Conservation (phyloP, 441 rosid genomes). For the Syzygium syzygioides region DNA sequence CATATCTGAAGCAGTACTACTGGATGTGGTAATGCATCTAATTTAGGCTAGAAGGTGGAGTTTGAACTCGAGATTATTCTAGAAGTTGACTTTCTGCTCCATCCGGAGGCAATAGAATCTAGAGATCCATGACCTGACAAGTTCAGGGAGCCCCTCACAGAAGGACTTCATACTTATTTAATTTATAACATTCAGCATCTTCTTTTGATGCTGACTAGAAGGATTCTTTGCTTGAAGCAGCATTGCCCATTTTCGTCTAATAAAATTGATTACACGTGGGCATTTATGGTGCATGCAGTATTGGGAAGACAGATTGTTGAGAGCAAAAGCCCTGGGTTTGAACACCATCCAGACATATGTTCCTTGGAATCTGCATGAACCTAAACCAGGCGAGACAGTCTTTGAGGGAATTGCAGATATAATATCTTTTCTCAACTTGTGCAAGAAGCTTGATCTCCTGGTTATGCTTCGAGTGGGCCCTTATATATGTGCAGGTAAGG, state of each 20-base stretch:
- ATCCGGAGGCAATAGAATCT: not conserved
- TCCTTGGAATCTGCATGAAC: conserved; percentile 97
- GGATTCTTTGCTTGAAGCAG: not conserved
- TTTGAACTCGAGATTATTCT: not conserved
- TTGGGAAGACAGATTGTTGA: conserved; percentile 86
- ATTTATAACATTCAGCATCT: not conserved
- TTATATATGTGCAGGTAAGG: conserved; percentile 84
- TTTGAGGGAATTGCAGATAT: conserved; percentile 81
- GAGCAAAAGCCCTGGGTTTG: conserved; percentile 85
- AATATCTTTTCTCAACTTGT: conserved; percentile 69
- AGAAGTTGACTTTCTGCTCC: not conserved
- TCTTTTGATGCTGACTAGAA: not conserved
- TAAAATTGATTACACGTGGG: not conserved
- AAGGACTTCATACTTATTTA: not conserved
- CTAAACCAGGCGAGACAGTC: conserved; percentile 62
- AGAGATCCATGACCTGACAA: not conserved
- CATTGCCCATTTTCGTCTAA: not conserved
- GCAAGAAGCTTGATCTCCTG: conserved; percentile 69
- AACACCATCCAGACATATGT: conserved; percentile 86
- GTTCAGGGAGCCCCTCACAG: not conserved
- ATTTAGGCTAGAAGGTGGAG: not conserved
- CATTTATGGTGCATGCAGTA: conserved; percentile 35
- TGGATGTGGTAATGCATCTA: not conserved
- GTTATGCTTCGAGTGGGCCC: conserved; percentile 98
- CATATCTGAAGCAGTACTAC: not conserved